Evolutionary conservation across 768 basidiomycete genomes (phyloP).

Genomic region (Boletellus emodensis): DNA sequence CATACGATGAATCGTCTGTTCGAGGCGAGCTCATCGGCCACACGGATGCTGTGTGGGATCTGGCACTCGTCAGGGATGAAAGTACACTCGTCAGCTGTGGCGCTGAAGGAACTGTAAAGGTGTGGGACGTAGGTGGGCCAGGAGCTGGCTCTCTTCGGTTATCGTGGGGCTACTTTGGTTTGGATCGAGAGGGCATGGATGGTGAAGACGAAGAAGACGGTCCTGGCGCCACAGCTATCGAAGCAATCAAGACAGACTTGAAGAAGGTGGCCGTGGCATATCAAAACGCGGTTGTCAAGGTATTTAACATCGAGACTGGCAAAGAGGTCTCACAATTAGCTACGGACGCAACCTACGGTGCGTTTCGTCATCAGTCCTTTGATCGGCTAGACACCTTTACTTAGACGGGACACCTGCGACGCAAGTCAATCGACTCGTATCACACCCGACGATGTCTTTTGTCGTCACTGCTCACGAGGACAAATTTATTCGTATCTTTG

Average conservation of each 20-base stretch:
- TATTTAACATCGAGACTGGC: slow-evolving; percentile 88
- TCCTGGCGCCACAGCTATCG: slow-evolving; percentile 75
- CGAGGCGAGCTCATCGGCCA: slow-evolving; percentile 85
- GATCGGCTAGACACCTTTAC: slow-evolving; percentile 2
- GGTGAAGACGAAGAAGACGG: slow-evolving; percentile 42
- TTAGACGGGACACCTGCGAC: slow-evolving; percentile 71
- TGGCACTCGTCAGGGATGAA: slow-evolving; percentile 81
- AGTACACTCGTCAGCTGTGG: slow-evolving; percentile 84
- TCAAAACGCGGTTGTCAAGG: slow-evolving; percentile 82
- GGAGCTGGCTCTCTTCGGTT: slow-evolving; percentile 58
- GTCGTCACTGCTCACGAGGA: slow-evolving; percentile 93
- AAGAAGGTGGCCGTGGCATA: slow-evolving; percentile 90
- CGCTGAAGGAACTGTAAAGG: slow-evolving; percentile 88
- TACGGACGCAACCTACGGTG: slow-evolving; percentile 58
- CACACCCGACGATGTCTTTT: slow-evolving; percentile 86
- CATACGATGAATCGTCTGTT: slow-evolving; percentile 76
- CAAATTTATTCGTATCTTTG: slow-evolving; percentile 87
- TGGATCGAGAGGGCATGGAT: slow-evolving; percentile 44
- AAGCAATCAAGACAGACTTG: slow-evolving; percentile 76
- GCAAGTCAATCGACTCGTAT: slow-evolving; percentile 82
- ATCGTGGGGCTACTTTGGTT: slow-evolving; percentile 77
- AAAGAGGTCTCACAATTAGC: slow-evolving; percentile 64
- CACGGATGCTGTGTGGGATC: slow-evolving; percentile 95
- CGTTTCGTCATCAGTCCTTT: slow-evolving; percentile 13
- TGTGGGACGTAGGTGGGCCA: slow-evolving; percentile 83